Conservation (phyloP, 192 early-diverging fungal genomes). For the Coemansia sp. region DNA sequence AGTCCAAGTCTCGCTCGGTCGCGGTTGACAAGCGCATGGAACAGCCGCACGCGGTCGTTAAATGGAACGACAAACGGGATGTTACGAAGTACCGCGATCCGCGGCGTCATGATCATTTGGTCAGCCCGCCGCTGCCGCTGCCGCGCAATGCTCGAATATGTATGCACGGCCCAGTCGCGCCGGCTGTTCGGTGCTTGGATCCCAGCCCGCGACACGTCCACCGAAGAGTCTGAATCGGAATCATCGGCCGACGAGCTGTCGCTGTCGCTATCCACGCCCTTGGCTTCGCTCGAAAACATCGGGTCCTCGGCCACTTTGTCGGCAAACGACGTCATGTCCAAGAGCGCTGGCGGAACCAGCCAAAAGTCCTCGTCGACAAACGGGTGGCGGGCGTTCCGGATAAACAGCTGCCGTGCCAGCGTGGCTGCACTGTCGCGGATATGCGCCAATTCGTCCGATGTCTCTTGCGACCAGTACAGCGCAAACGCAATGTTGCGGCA, state of each 20-base stretch:
- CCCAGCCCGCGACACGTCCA: slow-evolving; percentile 2
- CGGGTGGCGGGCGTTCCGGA: slow-evolving; percentile 37
- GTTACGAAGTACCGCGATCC: slow-evolving; percentile 64
- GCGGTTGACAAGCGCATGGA: slow-evolving; percentile 71
- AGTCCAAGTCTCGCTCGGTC: slow-evolving; percentile 57
- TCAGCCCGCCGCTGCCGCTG: slow-evolving; percentile 16
- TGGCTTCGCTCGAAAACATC: slow-evolving; percentile 25
- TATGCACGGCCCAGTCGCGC: slow-evolving; percentile 57
- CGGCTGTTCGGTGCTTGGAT: slow-evolving; percentile 25
- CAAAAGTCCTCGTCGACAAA: slow-evolving; percentile 49
- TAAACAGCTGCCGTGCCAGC: slow-evolving; percentile 68
- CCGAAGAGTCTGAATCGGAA: slow-evolving; percentile 10
- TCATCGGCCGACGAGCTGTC: slow-evolving; percentile 5
- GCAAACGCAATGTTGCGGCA: slow-evolving; percentile 71
- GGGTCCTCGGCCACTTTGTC: slow-evolving; percentile 49
- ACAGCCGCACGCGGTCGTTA: slow-evolving; percentile 81
- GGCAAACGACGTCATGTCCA: slow-evolving; percentile 51
- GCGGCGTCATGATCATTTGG: slow-evolving; percentile 29
- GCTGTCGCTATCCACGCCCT: neutral
- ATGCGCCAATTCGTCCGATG: slow-evolving; percentile 50
- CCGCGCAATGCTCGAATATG: slow-evolving; percentile 42
- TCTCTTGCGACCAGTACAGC: slow-evolving; percentile 62
- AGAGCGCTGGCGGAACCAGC: slow-evolving; percentile 33
- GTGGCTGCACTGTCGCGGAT: slow-evolving; percentile 63
- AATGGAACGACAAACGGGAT: slow-evolving; percentile 94